Evolutionary conservation across 2,329 filamentous ascomycete species (phyloP).

Genomic region (Ophiocordyceps polyrhachis-furcata): DNA sequence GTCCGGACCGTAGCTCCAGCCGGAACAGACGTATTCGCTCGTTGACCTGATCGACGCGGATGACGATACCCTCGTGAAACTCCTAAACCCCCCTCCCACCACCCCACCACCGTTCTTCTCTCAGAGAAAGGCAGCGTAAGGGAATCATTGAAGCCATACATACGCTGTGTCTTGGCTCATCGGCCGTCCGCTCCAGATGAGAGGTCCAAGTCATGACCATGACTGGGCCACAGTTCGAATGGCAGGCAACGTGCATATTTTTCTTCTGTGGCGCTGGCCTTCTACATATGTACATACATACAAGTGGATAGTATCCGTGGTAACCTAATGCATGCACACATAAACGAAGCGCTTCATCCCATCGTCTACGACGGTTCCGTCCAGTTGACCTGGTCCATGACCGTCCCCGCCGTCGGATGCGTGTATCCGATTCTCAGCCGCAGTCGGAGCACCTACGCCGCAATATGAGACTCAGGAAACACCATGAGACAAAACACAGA

Average conservation of each 20-base stretch:
- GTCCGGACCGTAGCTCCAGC: slow-evolving; percentile 33
- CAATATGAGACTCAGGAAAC: too few relatives aligned
- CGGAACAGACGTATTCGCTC: slow-evolving; percentile 47
- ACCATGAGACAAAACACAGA: background rate
- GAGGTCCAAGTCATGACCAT: background rate
- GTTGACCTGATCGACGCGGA: slow-evolving; percentile 45
- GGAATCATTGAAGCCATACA: background rate
- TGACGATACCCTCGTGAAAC: slow-evolving; percentile 43
- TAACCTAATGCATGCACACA: background rate
- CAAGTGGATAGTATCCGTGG: too few relatives aligned
- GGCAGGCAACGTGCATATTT: background rate
- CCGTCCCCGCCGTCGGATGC: slow-evolving; percentile 47
- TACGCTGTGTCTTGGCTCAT: slow-evolving; percentile 48
- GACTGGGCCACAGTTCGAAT: too few relatives aligned
- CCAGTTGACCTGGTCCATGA: slow-evolving; percentile 95
- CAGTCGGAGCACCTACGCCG: slow-evolving; percentile 58
- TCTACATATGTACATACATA: too few relatives aligned
- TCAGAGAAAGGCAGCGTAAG: background rate
- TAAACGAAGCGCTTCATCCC: background rate
- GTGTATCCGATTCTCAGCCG: slow-evolving; percentile 70
- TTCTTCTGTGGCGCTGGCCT: too few relatives aligned
- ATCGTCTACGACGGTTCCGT: slow-evolving; percentile 45
- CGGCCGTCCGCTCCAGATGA: slow-evolving; percentile 55
- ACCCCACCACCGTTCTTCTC: too few relatives aligned
- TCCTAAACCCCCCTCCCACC: slow-evolving; percentile 12